Conservation (phyloP, 371 early-diverging fungal genomes). For the Apophysomyces variabilis region DNA sequence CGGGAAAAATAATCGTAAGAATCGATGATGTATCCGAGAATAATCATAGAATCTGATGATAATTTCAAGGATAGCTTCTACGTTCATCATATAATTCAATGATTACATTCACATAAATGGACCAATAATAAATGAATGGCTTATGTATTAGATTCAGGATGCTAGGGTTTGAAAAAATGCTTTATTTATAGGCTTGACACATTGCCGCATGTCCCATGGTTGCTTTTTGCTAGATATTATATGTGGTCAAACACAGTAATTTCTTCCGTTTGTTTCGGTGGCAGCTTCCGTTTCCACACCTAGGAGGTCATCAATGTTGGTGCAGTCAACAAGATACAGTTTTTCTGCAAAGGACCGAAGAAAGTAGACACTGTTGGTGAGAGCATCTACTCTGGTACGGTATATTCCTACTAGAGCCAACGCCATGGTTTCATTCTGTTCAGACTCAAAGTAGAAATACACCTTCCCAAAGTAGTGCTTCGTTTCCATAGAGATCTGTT, state of each 20-base stretch:
- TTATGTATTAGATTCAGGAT: neutral
- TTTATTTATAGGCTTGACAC: neutral
- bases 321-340: neutral
- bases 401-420: neutral
- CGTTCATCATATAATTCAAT: neutral
- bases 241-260: neutral
- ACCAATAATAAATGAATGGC: neutral
- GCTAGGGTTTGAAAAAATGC: too few species aligned
- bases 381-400: neutral
- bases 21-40: too few species aligned
- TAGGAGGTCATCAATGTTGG: neutral
- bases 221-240: neutral
- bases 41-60: too few species aligned
- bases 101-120: neutral
- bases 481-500: neutral
- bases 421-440: neutral
- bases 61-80: neutral
- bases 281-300: neutral
- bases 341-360: neutral
- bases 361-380: neutral
- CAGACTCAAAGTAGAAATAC: neutral
- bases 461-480: neutral
- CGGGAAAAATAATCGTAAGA: too few species aligned
- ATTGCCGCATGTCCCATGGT: neutral
- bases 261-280: neutral